A percentile compares a stretch with the other conserved stretches of the same genome.
phyloP scores from a whole-genome alignment of 2,329 filamentous ascomycete species.

The Colletotrichum lini region DNA sequence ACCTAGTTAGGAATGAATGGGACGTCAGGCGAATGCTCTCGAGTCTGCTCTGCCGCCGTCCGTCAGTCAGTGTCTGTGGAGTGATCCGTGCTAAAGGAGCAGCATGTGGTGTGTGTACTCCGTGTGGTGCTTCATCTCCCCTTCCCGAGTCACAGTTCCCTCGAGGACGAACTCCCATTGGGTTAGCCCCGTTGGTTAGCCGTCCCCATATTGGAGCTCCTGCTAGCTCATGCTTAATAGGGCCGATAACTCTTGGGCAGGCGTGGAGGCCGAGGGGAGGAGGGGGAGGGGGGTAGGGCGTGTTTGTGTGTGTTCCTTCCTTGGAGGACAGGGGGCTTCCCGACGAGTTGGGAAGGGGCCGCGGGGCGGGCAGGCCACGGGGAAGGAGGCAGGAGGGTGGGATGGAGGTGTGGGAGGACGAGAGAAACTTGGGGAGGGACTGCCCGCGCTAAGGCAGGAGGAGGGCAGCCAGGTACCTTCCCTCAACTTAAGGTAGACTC shows the following conservation, averaged over 20 bases:
- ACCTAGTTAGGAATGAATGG: slow-evolving; percentile 9
- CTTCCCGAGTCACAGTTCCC: slow-evolving; percentile 33
- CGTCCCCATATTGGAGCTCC: slow-evolving; percentile 39
- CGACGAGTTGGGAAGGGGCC: slow-evolving; percentile 41
- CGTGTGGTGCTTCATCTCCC: slow-evolving; percentile 40
- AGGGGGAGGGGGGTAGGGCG: background rate
- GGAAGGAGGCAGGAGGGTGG: slow-evolving; percentile 23
- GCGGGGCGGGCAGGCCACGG: slow-evolving; percentile 35
- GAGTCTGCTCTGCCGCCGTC: background rate
- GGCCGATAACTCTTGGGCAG: slow-evolving; percentile 40
- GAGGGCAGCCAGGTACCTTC: background rate
- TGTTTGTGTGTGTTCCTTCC: too few species aligned
- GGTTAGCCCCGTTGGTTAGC: slow-evolving; percentile 38
- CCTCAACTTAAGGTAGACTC: background rate
- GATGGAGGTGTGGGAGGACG: background rate
- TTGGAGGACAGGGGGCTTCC: slow-evolving; percentile 23
- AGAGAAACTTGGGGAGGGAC: slow-evolving; percentile 15
- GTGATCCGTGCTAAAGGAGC: background rate
- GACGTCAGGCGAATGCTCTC: slow-evolving; percentile 22
- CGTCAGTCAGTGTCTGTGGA: background rate
- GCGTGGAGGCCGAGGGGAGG: slow-evolving; percentile 13
- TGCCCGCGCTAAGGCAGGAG: slow-evolving; percentile 13
- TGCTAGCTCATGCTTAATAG: slow-evolving; percentile 40
- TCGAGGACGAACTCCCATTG: slow-evolving; percentile 29
- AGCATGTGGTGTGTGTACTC: background rate